Evolutionary conservation across 768 basidiomycete species (phyloP), one percentile per base, ranked within the genome.

Genomic region (Kondoa malvinella): DNA sequence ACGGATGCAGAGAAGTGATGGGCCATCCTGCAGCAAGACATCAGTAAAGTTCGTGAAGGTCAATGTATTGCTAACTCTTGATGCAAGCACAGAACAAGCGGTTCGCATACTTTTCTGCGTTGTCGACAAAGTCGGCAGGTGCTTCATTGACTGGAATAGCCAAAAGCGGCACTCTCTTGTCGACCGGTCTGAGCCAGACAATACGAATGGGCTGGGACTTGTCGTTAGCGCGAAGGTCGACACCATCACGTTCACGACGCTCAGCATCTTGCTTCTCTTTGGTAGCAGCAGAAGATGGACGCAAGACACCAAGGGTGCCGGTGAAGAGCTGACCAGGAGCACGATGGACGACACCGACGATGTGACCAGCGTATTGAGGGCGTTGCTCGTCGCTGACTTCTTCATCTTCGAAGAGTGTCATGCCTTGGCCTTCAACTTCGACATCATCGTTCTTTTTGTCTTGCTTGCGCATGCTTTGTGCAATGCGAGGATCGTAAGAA

Each of bases 391-490:
- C 95, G 17, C 90, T 96, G 50, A 97, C 94, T 86, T 95, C 92
- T 80, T 97, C 95, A 73, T 99, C 95, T 74, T 96, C 94, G 70
- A 97, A 95, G 66, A 99, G 80, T 82, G 90, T 88, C 73, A 96
- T 78, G 3, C 94, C 94, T 78, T 99, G 95, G 1, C 95, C 95
- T 79, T 99, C 95, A 31, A 99, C 95, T 77, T 99, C 95, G 32
- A 99, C 94, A 74, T 97, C 95, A 74, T 99, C 95, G 80, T 96
- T 96, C 83, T 97, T 97, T 85, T 99, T 99, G 80, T 97, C 94
- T 74, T 92, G 89, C 79, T 89, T 92, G 73, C 89, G 84, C 1
- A 74, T 60, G 61, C 75, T 72, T 27, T 73, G 71, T 57, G 70
- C 68, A 3, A 85, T 81, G 77, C 86, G 89, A 66, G 86, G 76